These are phyloP conservation scores for Monascus purpureus DNA, from an alignment of 495 filamentous ascomycete species.

Conservation along the genomic window DNA sequence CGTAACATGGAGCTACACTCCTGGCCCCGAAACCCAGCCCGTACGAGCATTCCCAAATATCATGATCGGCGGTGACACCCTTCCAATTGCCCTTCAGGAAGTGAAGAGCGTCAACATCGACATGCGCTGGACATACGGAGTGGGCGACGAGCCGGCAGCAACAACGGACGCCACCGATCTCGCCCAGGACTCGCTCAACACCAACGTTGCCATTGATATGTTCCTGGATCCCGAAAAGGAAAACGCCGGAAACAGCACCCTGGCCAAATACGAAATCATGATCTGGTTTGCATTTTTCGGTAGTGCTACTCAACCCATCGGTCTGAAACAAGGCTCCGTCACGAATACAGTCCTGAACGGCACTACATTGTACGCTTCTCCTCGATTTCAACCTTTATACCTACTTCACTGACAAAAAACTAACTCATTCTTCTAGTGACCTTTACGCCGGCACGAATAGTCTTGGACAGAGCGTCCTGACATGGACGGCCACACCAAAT, in stretches of 20 bases:
- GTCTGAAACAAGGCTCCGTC: constrained; percentile 3
- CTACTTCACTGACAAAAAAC: no score
- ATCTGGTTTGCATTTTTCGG: constrained; percentile 25
- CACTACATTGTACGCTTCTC: constrained; percentile 19
- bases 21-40: constrained; percentile 9
- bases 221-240: constrained; percentile 22
- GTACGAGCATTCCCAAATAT: constrained; percentile 28
- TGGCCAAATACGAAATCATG: constrained; percentile 30
- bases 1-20: constrained; percentile 22
- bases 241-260: constrained; percentile 12
- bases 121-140: constrained; percentile 22
- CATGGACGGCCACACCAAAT: constrained; percentile 16
- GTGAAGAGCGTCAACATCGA: constrained; percentile 14
- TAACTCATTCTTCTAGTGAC: constrained; percentile 7
- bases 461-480: constrained; percentile 15
- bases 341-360: constrained; percentile 12
- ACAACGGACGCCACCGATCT: constrained; percentile 8
- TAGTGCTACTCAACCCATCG: constrained; percentile 14
- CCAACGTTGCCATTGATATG: constrained; percentile 34
- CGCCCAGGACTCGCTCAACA: constrained; percentile 9
- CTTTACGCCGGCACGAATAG: constrained; percentile 17
- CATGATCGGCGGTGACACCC: constrained; percentile 12
- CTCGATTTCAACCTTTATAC: background rate
- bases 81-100: constrained; percentile 8
- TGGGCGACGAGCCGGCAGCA: constrained; percentile 12